Conservation (phyloP, 1,284 basidiomycete species). For the Ustilago tritici region DNA sequence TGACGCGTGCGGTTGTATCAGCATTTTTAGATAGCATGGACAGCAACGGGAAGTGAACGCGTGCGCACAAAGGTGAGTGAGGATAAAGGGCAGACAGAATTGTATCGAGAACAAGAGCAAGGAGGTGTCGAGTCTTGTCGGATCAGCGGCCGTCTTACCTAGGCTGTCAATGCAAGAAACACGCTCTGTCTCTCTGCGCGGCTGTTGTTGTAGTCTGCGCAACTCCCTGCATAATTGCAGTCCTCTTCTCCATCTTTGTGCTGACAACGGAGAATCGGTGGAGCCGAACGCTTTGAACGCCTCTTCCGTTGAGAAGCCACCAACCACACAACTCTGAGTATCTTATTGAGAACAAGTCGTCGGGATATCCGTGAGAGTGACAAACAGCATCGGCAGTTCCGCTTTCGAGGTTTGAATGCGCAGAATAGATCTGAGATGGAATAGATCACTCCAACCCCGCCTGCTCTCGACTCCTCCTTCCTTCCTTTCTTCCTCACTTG, state of each 20-base stretch:
- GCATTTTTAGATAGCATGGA: not conserved
- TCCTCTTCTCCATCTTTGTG: slow-evolving; percentile 2
- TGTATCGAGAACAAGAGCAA: not conserved
- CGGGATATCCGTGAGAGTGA: not conserved
- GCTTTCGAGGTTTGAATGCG: not conserved
- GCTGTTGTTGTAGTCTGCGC: slow-evolving; percentile 1
- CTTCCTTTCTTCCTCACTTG: not conserved
- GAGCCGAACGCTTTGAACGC: slow-evolving; percentile 7
- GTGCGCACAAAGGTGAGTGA: not conserved
- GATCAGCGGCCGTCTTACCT: slow-evolving; percentile 10
- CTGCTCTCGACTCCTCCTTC: not conserved
- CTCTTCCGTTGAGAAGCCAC: not conserved
- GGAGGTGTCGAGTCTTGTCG: not conserved
- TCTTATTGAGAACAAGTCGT: not conserved
- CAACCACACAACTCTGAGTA: not conserved
- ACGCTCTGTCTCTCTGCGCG: not conserved
- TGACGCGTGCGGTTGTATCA: not conserved
- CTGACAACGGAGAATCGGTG: slow-evolving; percentile 3
- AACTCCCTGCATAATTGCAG: slow-evolving; percentile 9
- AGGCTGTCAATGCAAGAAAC: slow-evolving; percentile 10
- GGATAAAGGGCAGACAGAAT: not conserved
- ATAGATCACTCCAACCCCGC: not conserved
- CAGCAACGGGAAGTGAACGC: not conserved
- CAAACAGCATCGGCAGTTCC: slow-evolving; percentile 1
- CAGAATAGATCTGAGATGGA: not conserved